Percentiles rank a stretch among this genome's conserved stretches.
Evolutionary conservation across 192 early-diverging fungal species (phyloP).

Genomic region (Phlyctochytrium planicorne): DNA sequence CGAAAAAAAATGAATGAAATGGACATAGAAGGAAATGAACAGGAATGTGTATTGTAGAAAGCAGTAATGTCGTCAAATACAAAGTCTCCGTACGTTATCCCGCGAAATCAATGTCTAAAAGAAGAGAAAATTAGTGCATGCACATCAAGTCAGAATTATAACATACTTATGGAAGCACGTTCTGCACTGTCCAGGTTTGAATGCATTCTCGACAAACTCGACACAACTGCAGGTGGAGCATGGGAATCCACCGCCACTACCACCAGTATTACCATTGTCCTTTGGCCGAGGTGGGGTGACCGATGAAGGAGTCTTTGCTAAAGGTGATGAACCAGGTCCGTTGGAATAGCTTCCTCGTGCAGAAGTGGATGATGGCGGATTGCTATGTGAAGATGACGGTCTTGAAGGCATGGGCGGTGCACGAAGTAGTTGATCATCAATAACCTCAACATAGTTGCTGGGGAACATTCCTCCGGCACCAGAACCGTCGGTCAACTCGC

Average conservation of each 20-base stretch:
- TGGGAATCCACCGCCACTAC: constrained; percentile 26
- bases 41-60: neutral
- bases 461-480: constrained; percentile 89
- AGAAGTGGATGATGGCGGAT: too few species aligned
- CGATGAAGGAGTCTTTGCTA: too few species aligned
- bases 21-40: neutral
- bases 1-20: too few species aligned
- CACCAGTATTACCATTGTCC: constrained; percentile 1
- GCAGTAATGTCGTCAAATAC: neutral
- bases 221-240: constrained; percentile 70
- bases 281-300: neutral
- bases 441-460: constrained; percentile 78
- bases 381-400: constrained; percentile 2
- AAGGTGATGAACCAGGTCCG: too few species aligned
- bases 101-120: neutral
- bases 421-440: constrained; percentile 7
- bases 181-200: constrained; percentile 72
- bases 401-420: neutral
- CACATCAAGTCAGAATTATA: too few species aligned
- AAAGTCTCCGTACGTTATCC: too few species aligned
- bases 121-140: neutral
- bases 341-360: too few species aligned
- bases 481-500: constrained; percentile 68
- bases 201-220: constrained; percentile 73
- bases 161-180: constrained; percentile 79